These are phyloP conservation scores for Paxillus ammoniavirescens DNA, from an alignment of 768 basidiomycete species.

Conservation along the genomic window DNA sequence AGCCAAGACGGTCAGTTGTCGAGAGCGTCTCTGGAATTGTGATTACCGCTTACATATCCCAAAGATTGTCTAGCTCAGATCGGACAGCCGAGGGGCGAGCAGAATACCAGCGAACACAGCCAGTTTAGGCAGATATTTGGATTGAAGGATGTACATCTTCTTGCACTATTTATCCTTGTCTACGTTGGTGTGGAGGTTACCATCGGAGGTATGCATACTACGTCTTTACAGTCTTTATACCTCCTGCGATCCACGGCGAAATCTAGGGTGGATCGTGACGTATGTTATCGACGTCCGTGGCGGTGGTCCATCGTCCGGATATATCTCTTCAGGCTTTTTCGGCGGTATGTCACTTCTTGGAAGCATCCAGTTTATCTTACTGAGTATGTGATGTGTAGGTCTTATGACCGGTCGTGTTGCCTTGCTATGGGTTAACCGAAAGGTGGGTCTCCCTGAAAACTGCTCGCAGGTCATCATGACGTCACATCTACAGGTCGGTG, in stretches of 20 bases:
- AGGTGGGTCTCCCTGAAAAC: conserved; percentile 27
- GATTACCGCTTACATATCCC: not conserved
- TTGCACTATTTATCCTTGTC: conserved; percentile 62
- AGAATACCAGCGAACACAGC: conserved; percentile 31
- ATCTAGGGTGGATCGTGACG: conserved; percentile 68
- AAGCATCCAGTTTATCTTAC: not conserved
- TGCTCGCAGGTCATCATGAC: not conserved
- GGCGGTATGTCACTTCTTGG: conserved; percentile 39
- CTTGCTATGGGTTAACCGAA: conserved; percentile 55
- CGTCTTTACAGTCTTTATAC: not conserved
- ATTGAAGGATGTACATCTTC: conserved; percentile 53
- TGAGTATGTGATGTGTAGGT: conserved; percentile 35
- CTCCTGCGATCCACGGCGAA: not conserved
- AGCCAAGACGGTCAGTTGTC: conserved; percentile 58
- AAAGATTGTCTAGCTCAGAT: conserved; percentile 54
- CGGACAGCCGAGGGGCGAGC: conserved; percentile 46
- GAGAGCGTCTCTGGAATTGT: not conserved
- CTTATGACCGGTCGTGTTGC: conserved; percentile 55
- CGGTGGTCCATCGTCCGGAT: conserved; percentile 46
- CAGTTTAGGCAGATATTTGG: conserved; percentile 51
- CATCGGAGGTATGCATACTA: conserved; percentile 33
- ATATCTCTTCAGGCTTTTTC: conserved; percentile 55
- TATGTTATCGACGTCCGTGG: conserved; percentile 45
- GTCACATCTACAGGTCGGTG: conserved; percentile 42
- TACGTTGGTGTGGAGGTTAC: conserved; percentile 71